phyloP scores from a whole-genome alignment of 2,329 filamentous ascomycete species.

The Sporothrix luriei region DNA sequence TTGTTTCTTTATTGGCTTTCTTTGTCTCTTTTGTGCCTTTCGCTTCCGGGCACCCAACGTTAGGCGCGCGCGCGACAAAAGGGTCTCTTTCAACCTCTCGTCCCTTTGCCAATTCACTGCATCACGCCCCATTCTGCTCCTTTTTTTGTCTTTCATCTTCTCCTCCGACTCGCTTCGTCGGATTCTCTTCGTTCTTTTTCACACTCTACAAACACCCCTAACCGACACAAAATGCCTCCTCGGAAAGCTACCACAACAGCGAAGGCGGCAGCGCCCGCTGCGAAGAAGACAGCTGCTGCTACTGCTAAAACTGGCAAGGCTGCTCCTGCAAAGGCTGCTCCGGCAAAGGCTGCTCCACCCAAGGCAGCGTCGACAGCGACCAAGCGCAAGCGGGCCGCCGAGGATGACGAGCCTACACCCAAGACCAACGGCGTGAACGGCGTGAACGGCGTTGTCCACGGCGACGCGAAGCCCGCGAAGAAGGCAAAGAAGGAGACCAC shows the following conservation, averaged over 20 bases:
- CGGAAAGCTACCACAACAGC: slow-evolving; percentile 19
- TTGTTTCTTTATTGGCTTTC: slow-evolving; percentile 17
- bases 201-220: slow-evolving; percentile 15
- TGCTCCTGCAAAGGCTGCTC: slow-evolving; percentile 24
- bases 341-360: slow-evolving; percentile 22
- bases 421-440: slow-evolving; percentile 33
- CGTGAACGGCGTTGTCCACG: not conserved
- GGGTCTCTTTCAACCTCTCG: slow-evolving; percentile 8
- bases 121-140: not conserved
- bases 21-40: slow-evolving; percentile 16
- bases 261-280: slow-evolving; percentile 40
- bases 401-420: slow-evolving; percentile 29
- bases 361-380: slow-evolving; percentile 15
- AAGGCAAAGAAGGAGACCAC: slow-evolving; percentile 35
- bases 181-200: not conserved
- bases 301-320: slow-evolving; percentile 36
- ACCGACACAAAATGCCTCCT: slow-evolving; percentile 33
- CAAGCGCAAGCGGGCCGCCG: slow-evolving; percentile 32
- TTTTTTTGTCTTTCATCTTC: not conserved
- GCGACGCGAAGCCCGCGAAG: slow-evolving; percentile 38
- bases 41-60: not conserved
- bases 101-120: slow-evolving; percentile 18
- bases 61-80: slow-evolving; percentile 27
- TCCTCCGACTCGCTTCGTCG: not conserved
- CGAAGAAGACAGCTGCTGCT: slow-evolving; percentile 38